Conservation (phyloP, 1,284 basidiomycete genomes). For the Apiotrichum sp. region DNA sequence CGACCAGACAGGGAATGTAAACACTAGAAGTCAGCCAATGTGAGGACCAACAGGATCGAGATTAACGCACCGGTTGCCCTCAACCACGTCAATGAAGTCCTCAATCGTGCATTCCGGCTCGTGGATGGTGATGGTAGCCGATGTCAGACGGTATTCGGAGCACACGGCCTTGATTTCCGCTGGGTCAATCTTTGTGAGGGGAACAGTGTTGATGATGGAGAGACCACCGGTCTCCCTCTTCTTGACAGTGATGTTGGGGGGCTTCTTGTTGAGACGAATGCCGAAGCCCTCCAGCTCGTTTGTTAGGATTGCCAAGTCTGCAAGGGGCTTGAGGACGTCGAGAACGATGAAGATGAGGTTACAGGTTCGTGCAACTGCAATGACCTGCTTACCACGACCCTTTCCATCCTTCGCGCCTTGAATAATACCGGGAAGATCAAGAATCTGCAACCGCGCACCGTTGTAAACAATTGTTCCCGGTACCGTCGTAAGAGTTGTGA, state of each 20-base stretch:
- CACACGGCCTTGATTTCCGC: conserved; percentile 96
- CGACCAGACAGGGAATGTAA: conserved; percentile 87
- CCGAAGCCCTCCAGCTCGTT: conserved; percentile 93
- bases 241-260: conserved; percentile 79
- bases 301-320: conserved; percentile 89
- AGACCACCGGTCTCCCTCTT: conserved; percentile 90
- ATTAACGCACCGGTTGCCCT: conserved; percentile 68
- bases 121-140: conserved; percentile 89
- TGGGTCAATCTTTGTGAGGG: conserved; percentile 91
- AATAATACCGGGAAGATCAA: conserved; percentile 66
- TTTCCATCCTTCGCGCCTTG: conserved; percentile 98
- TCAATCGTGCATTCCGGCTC: conserved; percentile 90
- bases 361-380: conserved; percentile 92
- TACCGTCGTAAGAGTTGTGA: conserved; percentile 68
- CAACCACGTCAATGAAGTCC: conserved; percentile 94
- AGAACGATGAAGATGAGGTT: conserved; percentile 98
- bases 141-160: conserved; percentile 82
- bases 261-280: conserved; percentile 90
- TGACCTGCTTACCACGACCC: conserved; percentile 92
- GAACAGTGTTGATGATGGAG: conserved; percentile 85
- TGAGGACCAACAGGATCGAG: background rate
- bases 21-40: conserved; percentile 55
- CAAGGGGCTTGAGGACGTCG: conserved; percentile 93
- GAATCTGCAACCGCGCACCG: conserved; percentile 59
- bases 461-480: conserved; percentile 76